phyloP scores from a whole-genome alignment of 257 asterid species.

The Nyctanthes arbortristis region DNA sequence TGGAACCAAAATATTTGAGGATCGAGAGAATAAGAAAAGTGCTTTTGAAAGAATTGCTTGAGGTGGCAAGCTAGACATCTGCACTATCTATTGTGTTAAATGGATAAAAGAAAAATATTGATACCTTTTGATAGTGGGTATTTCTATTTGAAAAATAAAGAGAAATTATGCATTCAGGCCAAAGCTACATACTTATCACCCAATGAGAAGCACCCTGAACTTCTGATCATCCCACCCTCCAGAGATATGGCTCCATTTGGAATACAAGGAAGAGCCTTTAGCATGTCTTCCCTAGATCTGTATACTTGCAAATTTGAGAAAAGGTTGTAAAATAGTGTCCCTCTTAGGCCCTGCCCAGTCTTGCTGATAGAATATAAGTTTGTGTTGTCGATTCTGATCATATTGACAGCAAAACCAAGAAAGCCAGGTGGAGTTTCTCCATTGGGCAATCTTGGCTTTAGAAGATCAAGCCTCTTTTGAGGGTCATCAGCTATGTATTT shows the following conservation, averaged over 20 bases:
- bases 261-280: conserved; percentile 51
- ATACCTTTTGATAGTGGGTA: not conserved
- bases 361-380: conserved; percentile 40
- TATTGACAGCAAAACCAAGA: conserved; percentile 93
- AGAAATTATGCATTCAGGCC: not conserved
- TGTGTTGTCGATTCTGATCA: conserved; percentile 58
- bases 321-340: conserved; percentile 80
- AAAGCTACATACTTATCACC: conserved; percentile 56
- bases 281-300: conserved; percentile 76
- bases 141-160: not conserved
- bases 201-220: conserved; percentile 44
- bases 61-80: not conserved
- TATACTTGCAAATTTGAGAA: conserved; percentile 79
- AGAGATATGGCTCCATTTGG: conserved; percentile 76
- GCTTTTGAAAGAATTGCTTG: too few species aligned
- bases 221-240: conserved; percentile 79
- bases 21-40: conserved; percentile 12
- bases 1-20: conserved; percentile 26
- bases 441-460: conserved; percentile 58
- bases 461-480: conserved; percentile 67
- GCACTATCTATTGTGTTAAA: conserved; percentile 2
- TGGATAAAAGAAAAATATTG: not conserved
- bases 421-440: conserved; percentile 79
- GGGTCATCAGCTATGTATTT: conserved; percentile 68
- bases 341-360: conserved; percentile 69